A percentile compares a stretch with the other conserved stretches of the same genome.
phyloP scores from a whole-genome alignment of 2,329 filamentous ascomycete genomes.

The Teratosphaeria zuluensis region DNA sequence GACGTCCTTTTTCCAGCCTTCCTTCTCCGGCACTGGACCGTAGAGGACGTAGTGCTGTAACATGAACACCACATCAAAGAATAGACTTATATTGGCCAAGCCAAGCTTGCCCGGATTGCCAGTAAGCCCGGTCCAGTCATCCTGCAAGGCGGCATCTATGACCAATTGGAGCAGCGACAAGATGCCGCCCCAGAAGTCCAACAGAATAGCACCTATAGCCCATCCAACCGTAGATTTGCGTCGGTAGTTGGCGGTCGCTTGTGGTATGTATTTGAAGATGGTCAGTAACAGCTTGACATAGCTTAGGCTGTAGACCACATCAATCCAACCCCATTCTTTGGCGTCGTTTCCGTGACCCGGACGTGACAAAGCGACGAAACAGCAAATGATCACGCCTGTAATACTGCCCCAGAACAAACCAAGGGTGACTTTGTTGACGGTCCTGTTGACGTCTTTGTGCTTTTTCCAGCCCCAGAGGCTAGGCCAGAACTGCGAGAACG shows the following conservation, averaged over 20 bases:
- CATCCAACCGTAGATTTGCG: slow-evolving; percentile 80
- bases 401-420: slow-evolving; percentile 63
- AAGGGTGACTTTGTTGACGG: slow-evolving; percentile 52
- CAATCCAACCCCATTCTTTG: slow-evolving; percentile 52
- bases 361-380: slow-evolving; percentile 37
- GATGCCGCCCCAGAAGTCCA: slow-evolving; percentile 73
- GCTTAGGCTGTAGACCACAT: slow-evolving; percentile 60
- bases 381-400: slow-evolving; percentile 42
- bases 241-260: slow-evolving; percentile 72
- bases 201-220: slow-evolving; percentile 57
- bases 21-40: slow-evolving; percentile 18
- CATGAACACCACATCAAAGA: slow-evolving; percentile 82
- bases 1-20: not conserved
- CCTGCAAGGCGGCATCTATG: slow-evolving; percentile 74
- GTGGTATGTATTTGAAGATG: slow-evolving; percentile 85
- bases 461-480: slow-evolving; percentile 66
- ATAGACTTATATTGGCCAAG: slow-evolving; percentile 72
- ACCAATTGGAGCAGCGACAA: slow-evolving; percentile 72
- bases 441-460: slow-evolving; percentile 35
- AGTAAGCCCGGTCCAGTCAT: slow-evolving; percentile 81
- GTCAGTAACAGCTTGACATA: slow-evolving; percentile 87
- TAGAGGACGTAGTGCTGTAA: slow-evolving; percentile 83
- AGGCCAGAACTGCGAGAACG: slow-evolving; percentile 68
- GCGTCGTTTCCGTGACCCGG: slow-evolving; percentile 40
- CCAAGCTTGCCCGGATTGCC: slow-evolving; percentile 88